Evolutionary conservation across 2,329 filamentous ascomycete species (phyloP), one percentile per base, ranked within the genome.

Genomic region (Aspergillus sp.): DNA sequence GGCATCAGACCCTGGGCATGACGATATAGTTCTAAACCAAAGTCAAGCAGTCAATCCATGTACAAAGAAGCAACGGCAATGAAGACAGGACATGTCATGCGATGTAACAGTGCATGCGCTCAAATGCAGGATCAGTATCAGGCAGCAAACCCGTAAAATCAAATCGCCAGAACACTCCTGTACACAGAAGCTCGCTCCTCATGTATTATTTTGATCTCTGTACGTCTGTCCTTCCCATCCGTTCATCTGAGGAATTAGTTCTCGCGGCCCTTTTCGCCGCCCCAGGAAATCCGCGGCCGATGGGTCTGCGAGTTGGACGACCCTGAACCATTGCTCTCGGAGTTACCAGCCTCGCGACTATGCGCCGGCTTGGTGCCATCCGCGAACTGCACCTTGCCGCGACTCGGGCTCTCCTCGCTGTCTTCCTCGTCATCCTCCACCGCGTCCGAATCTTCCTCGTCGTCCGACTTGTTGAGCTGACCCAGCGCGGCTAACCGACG

Each of bases 401-500:
- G 50, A 9, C 49, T 46, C 17, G 55, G 52, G 19, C 57, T 61
- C 5, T 59, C 56, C 17, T 60, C 54, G 22, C 43, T 56, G 8
- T 60, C 58, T 11, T 63, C 61, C 16, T 66, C 63, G 38, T 65
- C 64, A 3, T 57, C 45, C 3, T 50, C 49, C 4, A 42, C 54
- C 24, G 50, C 56, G 44, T 52, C 62, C 8, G 52, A 50, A 9
- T 52, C 55, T 10, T 68, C 67, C 2, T 63, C 51, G 7, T 66
- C 65, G 11, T 65, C 61, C 6, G 64, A 66, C 24, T 64, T 58
- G 7, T 62, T 51, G 32, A 66, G 57, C 45, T 72, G 60, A 41
- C 74, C 74, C 10, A 77, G 57, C 1, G 74, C 75, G 22, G 73
- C 75, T 7, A 77, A 66, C 62, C 75, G 73, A 52, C 75, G 74